Evolutionary conservation across 2,329 filamentous ascomycete genomes (phyloP), one percentile per base, ranked within the genome.

Genomic region (Xylariaceae sp.): DNA sequence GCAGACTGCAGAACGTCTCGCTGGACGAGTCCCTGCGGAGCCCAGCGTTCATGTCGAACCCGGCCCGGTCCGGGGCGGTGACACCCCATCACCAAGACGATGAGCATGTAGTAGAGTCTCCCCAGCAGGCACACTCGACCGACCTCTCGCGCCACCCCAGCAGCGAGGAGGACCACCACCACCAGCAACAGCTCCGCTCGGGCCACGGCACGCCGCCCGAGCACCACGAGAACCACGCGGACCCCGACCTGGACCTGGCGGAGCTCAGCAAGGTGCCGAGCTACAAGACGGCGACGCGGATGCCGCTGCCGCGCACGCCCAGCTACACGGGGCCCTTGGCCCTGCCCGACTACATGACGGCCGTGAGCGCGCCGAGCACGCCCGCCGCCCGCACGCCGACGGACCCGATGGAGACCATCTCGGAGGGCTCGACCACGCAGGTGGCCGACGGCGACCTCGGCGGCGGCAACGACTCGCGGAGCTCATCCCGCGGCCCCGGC

Each of bases 231-330:
- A 66, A 68, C 30, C 61, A 68, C 13, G n/a, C n/a, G n/a, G n/a
- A n/a, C n/a, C n/a, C n/a, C n/a, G n/a, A n/a, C n/a, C n/a, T n/a
- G n/a, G 77, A 83, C 42, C 60, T 85, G 44, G 70, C 72, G 30
- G 72, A 77, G 43, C 61, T 88, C 26, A 82, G 70, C 53, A 82
- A 82, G 44, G 83, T 89, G 2, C 83, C 83, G 1, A 88, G 83
- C 36, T 89, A 89, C 54, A 72, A 73, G 12, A 88, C 83, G 1
- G 83, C 83, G 0, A 75, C 87, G 17, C 75, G 74, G 42, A 75
- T 78, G 1, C 75, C 77, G 5, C 30, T 55, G 18, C 72, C 76
- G 12, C 68, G 72, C 32, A 66, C 69, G 21, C 65, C 65, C 11
- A 67, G 62, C 31, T 66, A 65, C 27, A 58, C 67, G 5, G 66